A percentile compares a stretch with the other conserved stretches of the same genome.
Evolutionary conservation across 2,329 filamentous ascomycete species (phyloP).

Genomic region (Fusarium cyanostomum): DNA sequence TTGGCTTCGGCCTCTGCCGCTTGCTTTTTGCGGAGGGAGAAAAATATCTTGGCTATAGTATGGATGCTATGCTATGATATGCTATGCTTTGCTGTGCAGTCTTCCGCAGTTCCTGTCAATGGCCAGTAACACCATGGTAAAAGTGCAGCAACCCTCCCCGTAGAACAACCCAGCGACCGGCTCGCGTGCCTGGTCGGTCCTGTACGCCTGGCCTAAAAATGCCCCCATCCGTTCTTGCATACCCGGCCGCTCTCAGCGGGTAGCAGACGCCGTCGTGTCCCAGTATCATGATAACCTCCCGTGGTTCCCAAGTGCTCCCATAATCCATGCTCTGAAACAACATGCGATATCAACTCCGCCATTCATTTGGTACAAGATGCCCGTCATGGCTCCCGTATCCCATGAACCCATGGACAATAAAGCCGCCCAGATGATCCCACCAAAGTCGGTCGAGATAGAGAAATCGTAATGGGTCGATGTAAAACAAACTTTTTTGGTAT

Average conservation of each 20-base stretch:
- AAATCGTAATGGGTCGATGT: constrained; percentile 37
- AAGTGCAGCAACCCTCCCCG: constrained; percentile 38
- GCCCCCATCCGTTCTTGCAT: constrained; percentile 29
- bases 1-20: constrained; percentile 12
- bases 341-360: constrained; percentile 45
- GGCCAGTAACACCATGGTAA: constrained; percentile 35
- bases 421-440: constrained; percentile 38
- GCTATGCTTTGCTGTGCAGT: constrained; percentile 42
- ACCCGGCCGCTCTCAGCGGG: constrained; percentile 22
- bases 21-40: constrained; percentile 38
- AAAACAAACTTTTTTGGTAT: constrained; percentile 55
- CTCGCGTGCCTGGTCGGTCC: constrained; percentile 40
- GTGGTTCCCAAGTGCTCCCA: constrained; percentile 44
- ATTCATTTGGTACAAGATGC: constrained; percentile 47
- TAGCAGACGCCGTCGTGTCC: constrained; percentile 42
- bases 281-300: constrained; percentile 46
- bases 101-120: constrained; percentile 42
- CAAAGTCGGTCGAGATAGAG: constrained; percentile 32
- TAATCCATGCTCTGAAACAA: constrained; percentile 49
- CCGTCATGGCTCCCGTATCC: constrained; percentile 38
- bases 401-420: constrained; percentile 36
- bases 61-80: constrained; percentile 43
- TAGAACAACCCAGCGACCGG: constrained; percentile 37
- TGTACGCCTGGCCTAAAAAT: constrained; percentile 40
- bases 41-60: constrained; percentile 41